Conservation (phyloP, 2,329 filamentous ascomycete species). For the Davidsoniella eucalypti region DNA sequence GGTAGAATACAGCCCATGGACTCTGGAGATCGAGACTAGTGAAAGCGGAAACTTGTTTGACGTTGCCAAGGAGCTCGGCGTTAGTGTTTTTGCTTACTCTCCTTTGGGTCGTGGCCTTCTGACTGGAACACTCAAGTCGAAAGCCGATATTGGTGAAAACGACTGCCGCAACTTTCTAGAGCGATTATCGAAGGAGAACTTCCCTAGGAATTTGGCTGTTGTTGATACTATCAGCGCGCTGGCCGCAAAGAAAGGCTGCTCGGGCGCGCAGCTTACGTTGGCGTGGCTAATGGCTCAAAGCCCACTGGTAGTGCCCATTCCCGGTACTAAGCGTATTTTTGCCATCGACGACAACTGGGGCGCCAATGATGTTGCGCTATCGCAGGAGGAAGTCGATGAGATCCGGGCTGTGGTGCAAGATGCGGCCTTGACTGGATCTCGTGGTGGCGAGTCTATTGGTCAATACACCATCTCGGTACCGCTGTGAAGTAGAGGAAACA, state of each 20-base stretch:
- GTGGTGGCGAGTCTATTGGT: neutral
- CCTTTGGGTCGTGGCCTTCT: conserved; percentile 44
- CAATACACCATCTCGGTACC: neutral
- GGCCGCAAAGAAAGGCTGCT: conserved; percentile 36
- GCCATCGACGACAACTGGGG: conserved; percentile 31
- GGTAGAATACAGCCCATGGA: conserved; percentile 37
- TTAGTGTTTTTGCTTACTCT: conserved; percentile 39
- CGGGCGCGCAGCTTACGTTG: conserved; percentile 40
- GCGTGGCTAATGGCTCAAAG: conserved; percentile 48
- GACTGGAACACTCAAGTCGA: conserved; percentile 30
- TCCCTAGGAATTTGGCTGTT: conserved; percentile 34
- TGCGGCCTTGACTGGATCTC: neutral
- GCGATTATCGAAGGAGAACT: conserved; percentile 17
- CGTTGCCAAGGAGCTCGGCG: conserved; percentile 41
- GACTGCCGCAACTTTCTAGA: conserved; percentile 15
- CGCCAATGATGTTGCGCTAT: conserved; percentile 20
- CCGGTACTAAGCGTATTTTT: conserved; percentile 30
- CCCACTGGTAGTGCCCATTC: conserved; percentile 42
- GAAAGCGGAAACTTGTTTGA: conserved; percentile 28
- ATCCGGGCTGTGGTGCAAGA: conserved; percentile 14
- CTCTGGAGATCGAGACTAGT: conserved; percentile 40
- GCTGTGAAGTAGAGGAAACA: neutral
- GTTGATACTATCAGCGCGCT: conserved; percentile 32
- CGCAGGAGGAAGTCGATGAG: conserved; percentile 20
- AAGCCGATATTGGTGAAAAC: conserved; percentile 25